Percentiles rank a stretch among this genome's conserved stretches.
These are phyloP conservation scores for Agastache rugosa DNA, from an alignment of 257 asterid genomes.

Conservation along the genomic window DNA sequence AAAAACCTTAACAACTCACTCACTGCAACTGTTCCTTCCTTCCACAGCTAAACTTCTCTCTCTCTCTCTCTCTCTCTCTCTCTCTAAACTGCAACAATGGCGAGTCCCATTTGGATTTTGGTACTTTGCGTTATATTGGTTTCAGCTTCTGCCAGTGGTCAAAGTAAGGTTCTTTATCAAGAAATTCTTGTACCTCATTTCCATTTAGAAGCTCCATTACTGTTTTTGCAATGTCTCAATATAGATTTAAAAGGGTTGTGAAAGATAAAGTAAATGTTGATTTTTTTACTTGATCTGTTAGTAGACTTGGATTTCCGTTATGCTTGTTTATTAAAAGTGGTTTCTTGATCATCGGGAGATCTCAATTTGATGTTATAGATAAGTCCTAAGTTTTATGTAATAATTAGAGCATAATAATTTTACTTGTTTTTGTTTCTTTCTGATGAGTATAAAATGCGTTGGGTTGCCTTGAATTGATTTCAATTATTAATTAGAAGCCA, in stretches of 20 bases:
- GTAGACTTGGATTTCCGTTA: constrained; percentile 32
- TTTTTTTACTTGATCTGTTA: constrained; percentile 29
- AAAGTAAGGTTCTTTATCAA: constrained; percentile 43
- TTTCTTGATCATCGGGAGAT: constrained; percentile 15
- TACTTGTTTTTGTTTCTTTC: background rate
- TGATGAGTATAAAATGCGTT: constrained; percentile 10
- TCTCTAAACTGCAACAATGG: constrained; percentile 37
- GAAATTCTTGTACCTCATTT: constrained; percentile 14
- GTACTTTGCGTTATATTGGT: constrained; percentile 41
- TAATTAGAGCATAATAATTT: background rate
- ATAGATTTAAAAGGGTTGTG: constrained; percentile 8
- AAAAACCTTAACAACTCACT: constrained; percentile 30
- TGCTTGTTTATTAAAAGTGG: constrained; percentile 13
- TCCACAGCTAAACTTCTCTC: constrained; percentile 30
- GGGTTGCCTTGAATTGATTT: constrained; percentile 6
- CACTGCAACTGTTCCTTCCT: constrained; percentile 28
- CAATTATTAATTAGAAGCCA: constrained; percentile 17
- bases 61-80: constrained; percentile 29
- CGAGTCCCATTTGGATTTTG: constrained; percentile 36
- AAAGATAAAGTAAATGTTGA: background rate
- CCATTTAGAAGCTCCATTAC: constrained; percentile 18
- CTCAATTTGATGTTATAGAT: constrained; percentile 5
- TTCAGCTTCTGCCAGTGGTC: constrained; percentile 52
- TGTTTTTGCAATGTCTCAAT: constrained; percentile 24
- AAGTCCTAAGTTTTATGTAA: background rate